These are phyloP conservation scores for Metschnikowia arizonensis DNA, from an alignment of 805 yeast species.

Conservation along the genomic window DNA sequence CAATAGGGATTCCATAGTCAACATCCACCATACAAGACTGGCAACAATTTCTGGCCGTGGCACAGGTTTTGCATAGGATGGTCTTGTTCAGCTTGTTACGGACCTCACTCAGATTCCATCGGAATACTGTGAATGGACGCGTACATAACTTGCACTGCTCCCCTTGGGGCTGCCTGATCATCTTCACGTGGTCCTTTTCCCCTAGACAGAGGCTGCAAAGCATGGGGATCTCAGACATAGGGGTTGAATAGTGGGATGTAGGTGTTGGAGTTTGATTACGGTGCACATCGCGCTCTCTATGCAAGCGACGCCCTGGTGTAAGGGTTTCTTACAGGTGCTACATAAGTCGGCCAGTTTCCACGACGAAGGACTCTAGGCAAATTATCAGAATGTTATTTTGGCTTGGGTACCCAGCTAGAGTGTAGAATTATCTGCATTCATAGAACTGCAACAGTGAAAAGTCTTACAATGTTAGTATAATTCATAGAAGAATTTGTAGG, in stretches of 20 bases:
- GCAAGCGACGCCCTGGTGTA: background rate
- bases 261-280: background rate
- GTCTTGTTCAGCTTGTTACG: conserved; percentile 52
- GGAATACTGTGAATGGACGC: conserved; percentile 74
- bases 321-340: background rate
- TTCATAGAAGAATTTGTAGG: conserved; percentile 2
- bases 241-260: background rate
- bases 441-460: background rate
- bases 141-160: conserved; percentile 85
- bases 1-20: conserved; percentile 73
- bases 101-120: conserved; percentile 57
- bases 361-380: too few relatives aligned
- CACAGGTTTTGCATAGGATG: conserved; percentile 72
- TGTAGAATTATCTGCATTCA: too few relatives aligned
- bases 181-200: conserved; percentile 55
- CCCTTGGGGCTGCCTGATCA: conserved; percentile 68
- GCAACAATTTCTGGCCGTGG: conserved; percentile 76
- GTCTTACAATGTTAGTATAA: conserved; percentile 12
- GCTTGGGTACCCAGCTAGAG: too few relatives aligned
- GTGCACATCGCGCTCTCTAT: conserved; percentile 4
- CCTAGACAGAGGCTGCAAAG: conserved; percentile 78
- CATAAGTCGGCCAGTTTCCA: background rate
- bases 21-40: conserved; percentile 85
- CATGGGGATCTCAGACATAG: conserved; percentile 45
- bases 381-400: too few relatives aligned